Percentiles rank a stretch among this genome's conserved stretches.
Evolutionary conservation across 73 alveolate genomes (phyloP).

Genomic region (Paramecium sexaurelia): DNA sequence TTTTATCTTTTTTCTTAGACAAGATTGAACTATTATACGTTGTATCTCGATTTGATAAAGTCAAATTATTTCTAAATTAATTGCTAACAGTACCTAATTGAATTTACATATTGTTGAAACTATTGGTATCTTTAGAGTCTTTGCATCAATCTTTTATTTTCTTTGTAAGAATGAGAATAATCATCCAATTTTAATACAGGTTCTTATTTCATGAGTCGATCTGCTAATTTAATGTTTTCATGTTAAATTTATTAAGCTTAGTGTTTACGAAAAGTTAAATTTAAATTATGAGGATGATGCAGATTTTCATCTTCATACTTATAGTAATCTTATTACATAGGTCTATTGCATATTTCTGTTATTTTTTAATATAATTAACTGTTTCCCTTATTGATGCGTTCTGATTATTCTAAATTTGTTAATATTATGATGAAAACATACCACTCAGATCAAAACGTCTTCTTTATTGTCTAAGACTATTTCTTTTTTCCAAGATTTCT

Average conservation of each 20-base stretch:
- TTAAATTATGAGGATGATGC: slow-evolving; percentile 29
- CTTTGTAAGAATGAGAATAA: neutral
- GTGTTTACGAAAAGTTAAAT: neutral
- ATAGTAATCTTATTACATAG: slow-evolving; percentile 21
- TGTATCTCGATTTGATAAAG: neutral
- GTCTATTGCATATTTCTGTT: slow-evolving; percentile 32
- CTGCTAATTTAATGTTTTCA: slow-evolving; percentile 41
- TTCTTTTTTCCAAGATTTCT: slow-evolving; percentile 29
- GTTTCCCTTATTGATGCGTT: slow-evolving; percentile 24
- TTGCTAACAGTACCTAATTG: neutral
- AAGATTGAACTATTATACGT: neutral
- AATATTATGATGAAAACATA: neutral
- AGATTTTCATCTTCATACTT: slow-evolving; percentile 37
- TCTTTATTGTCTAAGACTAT: slow-evolving; percentile 16
- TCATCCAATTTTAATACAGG: slow-evolving; percentile 44
- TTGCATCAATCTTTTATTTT: neutral
- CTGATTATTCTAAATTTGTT: neutral
- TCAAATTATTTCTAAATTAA: neutral
- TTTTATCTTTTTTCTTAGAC: neutral
- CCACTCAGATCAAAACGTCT: slow-evolving; percentile 25
- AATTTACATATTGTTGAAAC: neutral
- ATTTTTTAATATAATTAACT: slow-evolving; percentile 12
- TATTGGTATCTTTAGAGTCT: slow-evolving; percentile 8
- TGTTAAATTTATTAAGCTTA: slow-evolving; percentile 15
- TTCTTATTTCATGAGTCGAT: slow-evolving; percentile 31